phyloP scores from a whole-genome alignment of 495 filamentous ascomycete genomes.

The Cladorrhinum samala region DNA sequence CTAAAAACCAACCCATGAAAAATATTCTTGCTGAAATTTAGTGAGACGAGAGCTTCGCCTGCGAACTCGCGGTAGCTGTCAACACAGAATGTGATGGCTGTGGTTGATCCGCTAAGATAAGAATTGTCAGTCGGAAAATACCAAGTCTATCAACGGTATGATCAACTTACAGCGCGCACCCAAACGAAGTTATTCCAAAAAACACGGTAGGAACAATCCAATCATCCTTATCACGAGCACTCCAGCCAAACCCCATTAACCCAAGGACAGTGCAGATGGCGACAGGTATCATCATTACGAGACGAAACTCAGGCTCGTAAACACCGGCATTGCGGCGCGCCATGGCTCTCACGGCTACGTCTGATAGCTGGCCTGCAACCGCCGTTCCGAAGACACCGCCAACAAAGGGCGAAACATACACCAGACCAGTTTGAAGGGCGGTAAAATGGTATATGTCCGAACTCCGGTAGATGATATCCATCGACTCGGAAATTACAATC shows the following conservation, averaged over 20 bases:
- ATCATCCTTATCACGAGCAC: constrained; percentile 59
- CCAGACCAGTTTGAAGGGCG: constrained; percentile 70
- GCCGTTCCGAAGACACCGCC: constrained; percentile 86
- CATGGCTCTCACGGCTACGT: constrained; percentile 77
- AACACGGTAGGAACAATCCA: constrained; percentile 94
- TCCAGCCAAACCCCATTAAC: constrained; percentile 93
- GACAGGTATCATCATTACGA: constrained; percentile 88
- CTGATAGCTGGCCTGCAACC: constrained; percentile 82
- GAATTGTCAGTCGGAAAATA: background rate
- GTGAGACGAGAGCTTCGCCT: constrained; percentile 85
- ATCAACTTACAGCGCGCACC: constrained; percentile 58
- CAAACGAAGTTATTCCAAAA: constrained; percentile 88
- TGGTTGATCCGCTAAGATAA: constrained; percentile 76
- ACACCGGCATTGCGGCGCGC: constrained; percentile 77
- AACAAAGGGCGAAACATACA: constrained; percentile 86
- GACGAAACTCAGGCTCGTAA: constrained; percentile 92
- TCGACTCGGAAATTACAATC: constrained; percentile 83
- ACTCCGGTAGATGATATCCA: constrained; percentile 68
- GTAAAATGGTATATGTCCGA: constrained; percentile 65
- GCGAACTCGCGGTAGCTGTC: constrained; percentile 93
- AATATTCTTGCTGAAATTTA: constrained; percentile 93
- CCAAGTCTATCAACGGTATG: background rate
- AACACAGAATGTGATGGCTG: constrained; percentile 88
- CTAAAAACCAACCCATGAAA: constrained; percentile 87
- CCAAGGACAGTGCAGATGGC: constrained; percentile 74